Evolutionary conservation across 371 early-diverging fungal species (phyloP), one percentile per base, ranked within the genome.

Genomic region (Mortierella sp.): DNA sequence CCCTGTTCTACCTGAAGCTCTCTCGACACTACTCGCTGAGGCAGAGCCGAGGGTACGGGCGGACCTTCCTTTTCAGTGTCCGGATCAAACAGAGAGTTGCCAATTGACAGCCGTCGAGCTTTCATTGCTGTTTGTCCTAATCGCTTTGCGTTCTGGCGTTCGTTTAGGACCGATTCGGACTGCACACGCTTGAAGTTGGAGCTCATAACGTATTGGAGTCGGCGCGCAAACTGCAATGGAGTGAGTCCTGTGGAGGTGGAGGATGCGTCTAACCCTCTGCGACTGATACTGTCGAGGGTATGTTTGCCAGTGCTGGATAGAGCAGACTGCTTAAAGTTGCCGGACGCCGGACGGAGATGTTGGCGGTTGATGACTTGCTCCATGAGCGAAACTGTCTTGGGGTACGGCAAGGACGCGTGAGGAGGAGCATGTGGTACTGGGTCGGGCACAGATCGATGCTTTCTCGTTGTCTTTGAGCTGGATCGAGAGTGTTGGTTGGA

Each of bases 331-430:
- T 58, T 67, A 56, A 73, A 73, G 49, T 63, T 73, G 34, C 47
- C 51, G 18, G 64, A 59, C 28, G 58, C 46, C 23, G 58, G 61
- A 13, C 45, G 58, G 38, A 34, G 24, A 24, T 48, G 26, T 31
- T 74, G 65, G 16, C 76, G 76, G 30, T 74, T 61, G 31, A 74
- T 56, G 23, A 74, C 76, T 30, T 65, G 69, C 26, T 74, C 76
- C 76, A 74, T 74, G 19, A 74, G 66, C 2, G 76, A 74, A n/a
- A 61, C 39, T 9, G 64, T 64, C 27, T 61, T 54, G 3, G 73
- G 53, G 13, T 59, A 73, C 1, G 60, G 73, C 9, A 42, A 54
- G 23, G 48, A 45, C 13, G 55, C 2, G 27, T n/a, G 52, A 34
- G 24, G 53, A 48, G 21, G 58, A 28, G 6, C 45, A 58, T 12